Base-by-base conservation (phyloP, 179 eudicot species). In the Dionaea muscipula region DNA sequence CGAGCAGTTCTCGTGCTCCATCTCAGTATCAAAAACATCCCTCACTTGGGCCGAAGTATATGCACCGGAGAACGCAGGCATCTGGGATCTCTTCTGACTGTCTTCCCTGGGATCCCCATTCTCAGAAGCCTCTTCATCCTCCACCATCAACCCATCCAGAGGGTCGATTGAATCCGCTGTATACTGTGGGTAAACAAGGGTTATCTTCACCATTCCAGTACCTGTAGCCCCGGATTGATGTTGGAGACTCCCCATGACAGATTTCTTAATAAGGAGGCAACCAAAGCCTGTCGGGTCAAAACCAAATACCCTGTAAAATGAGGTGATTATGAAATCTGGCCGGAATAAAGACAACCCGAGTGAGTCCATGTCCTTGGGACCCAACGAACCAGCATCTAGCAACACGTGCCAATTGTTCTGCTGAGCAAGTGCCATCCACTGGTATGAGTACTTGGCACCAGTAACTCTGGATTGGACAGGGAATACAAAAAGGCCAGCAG, bases 311-410 rank as follows among this genome's bases (percentile, higher is more conserved):
- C 82, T 71, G 65, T 84, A 93, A 67, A 93, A 93, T 1, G 99
- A 93, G 0, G 99, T 93, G 65, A 93, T 81, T 57, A 93, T 93
- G 55, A 93, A 93, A 74, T 93, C 99, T 3, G 99, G 99, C 38
- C 99, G 73, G 58, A 93, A 93, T 1, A 93, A 68, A 27, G 99
- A 93, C 66, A 93, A 63, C n/a, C 99, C 99, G 33, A 93, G 96
- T 26, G 99, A 93, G 64, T 93, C 99, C 99, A 93, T 93, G 70
- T 93, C 99, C 66, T 93, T 93, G 1, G 99, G 99, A 59, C 99
- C 99, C 74, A 93, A 71, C 13, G 99, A 78, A 55, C 99, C 99
- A 11, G 99, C 99, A 73, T 93, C 99, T 27, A 93, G 84, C 69
- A 82, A 72, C 13, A 93, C 99, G 71, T 93, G 99, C 99, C 99